Base-by-base conservation (phyloP, 2,329 filamentous ascomycete species). In the Epichloe gansuensis region DNA sequence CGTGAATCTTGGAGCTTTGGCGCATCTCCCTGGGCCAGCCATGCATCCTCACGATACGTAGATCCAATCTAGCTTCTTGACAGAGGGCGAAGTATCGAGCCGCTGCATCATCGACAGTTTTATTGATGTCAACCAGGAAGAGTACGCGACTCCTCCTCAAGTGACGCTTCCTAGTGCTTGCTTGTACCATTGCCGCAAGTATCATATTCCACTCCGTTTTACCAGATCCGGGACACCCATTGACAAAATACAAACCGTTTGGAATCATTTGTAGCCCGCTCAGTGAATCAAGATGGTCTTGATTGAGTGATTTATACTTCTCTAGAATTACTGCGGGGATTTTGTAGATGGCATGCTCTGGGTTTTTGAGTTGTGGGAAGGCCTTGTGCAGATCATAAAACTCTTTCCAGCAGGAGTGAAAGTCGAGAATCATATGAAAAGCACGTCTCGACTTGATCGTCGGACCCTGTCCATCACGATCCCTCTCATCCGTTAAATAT, bases 161-260 rank as follows among this genome's bases (percentile, higher is more conserved):
- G n/a, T 55, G 60, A 2, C 53, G 50, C 3, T 52, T 56, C 9
- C 56, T 59, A 21, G 51, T 58, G 43, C 63, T 67, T 13, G 61
- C 62, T 41, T 67, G 66, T 8, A 69, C 66, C 17, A 73, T 58
- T 0, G 67, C 68, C 2, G 71, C 62, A 2, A 73, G 57, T 1
- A 70, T 59, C 57, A 74, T 66, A 36, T 69, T 73, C 69, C 71
- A 73, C 38, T 74, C 68, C 0, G 73, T 75, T 48, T 75, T 75
- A 0, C 73, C 73, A 0, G 71, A 67, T 0, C 73, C 72, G 4
- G 73, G 72, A 5, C 73, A 73, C 4, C 73, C 73, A 6, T 72
- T 72, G 1, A 75, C 60, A 47, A 75, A 66, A 31, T 66, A 68
- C 1, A 75, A 54, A 0, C 71, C 68, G n/a, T 68, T 71, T 0